Evolutionary conservation across 257 asterid species (phyloP).

Genomic region (Ilex asprella): DNA sequence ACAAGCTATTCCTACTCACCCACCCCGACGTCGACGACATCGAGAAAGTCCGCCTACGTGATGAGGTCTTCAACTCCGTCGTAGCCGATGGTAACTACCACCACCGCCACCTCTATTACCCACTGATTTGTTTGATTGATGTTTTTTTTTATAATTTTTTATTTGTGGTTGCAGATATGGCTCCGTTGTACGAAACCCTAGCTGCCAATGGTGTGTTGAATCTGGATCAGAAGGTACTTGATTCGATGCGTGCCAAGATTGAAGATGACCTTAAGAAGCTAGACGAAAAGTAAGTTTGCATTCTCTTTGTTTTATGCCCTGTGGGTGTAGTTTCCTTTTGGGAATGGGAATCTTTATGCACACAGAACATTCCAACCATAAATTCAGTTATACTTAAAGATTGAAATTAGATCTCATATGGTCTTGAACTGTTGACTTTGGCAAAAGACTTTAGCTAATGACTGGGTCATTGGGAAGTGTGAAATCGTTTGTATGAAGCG

Average conservation of each 20-base stretch:
- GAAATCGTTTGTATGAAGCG: too few species aligned
- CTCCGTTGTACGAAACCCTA: conserved; percentile 75
- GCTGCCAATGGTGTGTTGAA: conserved; percentile 44
- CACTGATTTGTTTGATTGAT: background rate
- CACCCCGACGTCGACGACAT: conserved; percentile 87
- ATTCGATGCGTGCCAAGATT: conserved; percentile 61
- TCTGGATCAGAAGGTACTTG: conserved; percentile 65
- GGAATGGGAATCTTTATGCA: too few species aligned
- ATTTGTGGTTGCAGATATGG: conserved; percentile 51
- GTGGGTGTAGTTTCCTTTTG: too few species aligned
- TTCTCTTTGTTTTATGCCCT: background rate
- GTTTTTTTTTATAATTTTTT: background rate
- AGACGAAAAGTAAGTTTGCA: conserved; percentile 58
- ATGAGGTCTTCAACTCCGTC: conserved; percentile 66
- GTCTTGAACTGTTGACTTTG: too few species aligned
- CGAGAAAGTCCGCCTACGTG: conserved; percentile 84
- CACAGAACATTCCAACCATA: too few species aligned
- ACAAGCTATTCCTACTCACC: conserved; percentile 62
- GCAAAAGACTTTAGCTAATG: too few species aligned
- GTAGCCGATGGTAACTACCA: conserved; percentile 52
- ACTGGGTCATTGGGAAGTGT: too few species aligned
- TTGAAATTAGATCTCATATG: too few species aligned
- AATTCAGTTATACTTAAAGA: too few species aligned
- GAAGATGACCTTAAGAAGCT: conserved; percentile 64
- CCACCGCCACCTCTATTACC: background rate